These are phyloP conservation scores for Metarhizium rileyi DNA, from an alignment of 2,329 filamentous ascomycete species.

Conservation along the genomic window DNA sequence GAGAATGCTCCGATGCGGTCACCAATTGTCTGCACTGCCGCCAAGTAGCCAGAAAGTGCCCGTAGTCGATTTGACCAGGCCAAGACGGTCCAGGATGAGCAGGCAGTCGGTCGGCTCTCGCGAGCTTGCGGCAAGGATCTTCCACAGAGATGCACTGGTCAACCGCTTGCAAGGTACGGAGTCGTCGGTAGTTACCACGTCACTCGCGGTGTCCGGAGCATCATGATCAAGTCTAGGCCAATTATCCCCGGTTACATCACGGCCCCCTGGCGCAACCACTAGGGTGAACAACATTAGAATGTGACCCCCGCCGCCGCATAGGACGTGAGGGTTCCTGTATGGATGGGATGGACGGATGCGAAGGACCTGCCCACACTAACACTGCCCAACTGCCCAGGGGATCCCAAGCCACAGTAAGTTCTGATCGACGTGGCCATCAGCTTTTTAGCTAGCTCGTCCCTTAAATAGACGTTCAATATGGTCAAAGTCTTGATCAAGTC, in stretches of 20 bases:
- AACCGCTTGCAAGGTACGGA: background rate
- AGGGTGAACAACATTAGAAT: background rate
- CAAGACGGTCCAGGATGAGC: background rate
- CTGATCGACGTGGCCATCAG: background rate
- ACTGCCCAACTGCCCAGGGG: too few species aligned
- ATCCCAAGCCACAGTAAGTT: background rate
- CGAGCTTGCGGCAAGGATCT: background rate
- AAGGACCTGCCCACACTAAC: background rate
- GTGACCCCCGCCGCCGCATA: background rate
- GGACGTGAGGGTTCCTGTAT: background rate
- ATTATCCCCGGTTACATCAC: background rate
- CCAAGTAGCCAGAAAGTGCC: background rate
- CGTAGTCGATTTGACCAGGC: background rate
- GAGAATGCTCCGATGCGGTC: background rate
- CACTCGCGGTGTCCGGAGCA: background rate
- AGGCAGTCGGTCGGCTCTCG: background rate
- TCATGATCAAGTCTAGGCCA: background rate
- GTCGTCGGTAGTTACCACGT: background rate
- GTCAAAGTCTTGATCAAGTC: background rate
- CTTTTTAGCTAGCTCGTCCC: background rate
- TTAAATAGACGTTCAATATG: background rate
- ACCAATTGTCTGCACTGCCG: background rate
- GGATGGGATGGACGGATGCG: background rate
- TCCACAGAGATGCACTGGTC: background rate
- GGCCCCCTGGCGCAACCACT: background rate